Evolutionary conservation across 2,329 filamentous ascomycete genomes (phyloP).

Genomic region (Ceratocystis smalleyi): DNA sequence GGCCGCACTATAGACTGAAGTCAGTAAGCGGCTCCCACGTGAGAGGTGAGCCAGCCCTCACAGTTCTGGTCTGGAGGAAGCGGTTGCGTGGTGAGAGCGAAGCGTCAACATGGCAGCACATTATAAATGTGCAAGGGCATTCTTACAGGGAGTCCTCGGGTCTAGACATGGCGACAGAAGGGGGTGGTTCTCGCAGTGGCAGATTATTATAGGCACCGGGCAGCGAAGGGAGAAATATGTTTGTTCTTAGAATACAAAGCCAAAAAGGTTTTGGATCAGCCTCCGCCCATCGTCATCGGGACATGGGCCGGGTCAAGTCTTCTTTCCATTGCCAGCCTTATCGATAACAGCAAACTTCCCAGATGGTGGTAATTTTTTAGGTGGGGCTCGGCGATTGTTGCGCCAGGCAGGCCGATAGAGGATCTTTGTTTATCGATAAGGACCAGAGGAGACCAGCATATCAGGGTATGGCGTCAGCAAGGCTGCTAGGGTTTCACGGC

Average conservation of each 20-base stretch:
- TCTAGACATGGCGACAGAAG: constrained; percentile 60
- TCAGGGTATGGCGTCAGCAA: not conserved
- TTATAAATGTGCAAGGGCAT: constrained; percentile 7
- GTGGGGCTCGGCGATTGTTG: not conserved
- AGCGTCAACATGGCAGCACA: not conserved
- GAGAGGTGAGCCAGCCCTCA: not conserved
- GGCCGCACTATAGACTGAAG: constrained; percentile 50
- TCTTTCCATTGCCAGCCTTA: not conserved
- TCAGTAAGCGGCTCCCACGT: not conserved
- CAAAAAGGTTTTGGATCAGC: not conserved
- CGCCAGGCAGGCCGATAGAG: not conserved
- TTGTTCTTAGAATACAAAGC: not conserved
- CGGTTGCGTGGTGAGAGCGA: constrained; percentile 2
- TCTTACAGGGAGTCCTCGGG: constrained; percentile 84
- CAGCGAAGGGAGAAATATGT: not conserved
- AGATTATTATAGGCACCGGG: not conserved
- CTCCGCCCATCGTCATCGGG: not conserved
- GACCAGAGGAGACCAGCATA: accelerated
- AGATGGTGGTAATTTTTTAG: constrained; percentile 5
- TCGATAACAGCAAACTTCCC: constrained; percentile 3
- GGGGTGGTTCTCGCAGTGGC: not conserved
- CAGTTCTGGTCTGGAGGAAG: not conserved
- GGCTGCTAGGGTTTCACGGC: not conserved
- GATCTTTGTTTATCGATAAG: not conserved
- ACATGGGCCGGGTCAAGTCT: not conserved